Percentiles rank a stretch among this genome's conserved stretches.
Evolutionary conservation across 495 filamentous ascomycete species (phyloP).

Genomic region (Penicillium ochrochloron): DNA sequence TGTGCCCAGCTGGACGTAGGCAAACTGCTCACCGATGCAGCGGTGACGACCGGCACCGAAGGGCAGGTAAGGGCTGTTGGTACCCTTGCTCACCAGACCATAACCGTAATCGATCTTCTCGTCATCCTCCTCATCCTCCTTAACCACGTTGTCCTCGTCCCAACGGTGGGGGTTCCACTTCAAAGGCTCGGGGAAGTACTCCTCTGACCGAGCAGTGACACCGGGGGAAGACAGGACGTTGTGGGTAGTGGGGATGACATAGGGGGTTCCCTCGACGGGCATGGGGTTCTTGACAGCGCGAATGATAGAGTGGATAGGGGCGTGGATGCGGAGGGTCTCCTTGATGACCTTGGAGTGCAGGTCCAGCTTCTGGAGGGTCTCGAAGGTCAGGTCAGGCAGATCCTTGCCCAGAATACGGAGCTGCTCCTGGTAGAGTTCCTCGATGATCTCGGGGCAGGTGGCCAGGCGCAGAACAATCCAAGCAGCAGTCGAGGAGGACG

Average conservation of each 20-base stretch:
- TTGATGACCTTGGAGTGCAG: slow-evolving; percentile 63
- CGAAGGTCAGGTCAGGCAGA: slow-evolving; percentile 57
- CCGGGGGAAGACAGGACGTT: slow-evolving; percentile 55
- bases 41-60: slow-evolving; percentile 61
- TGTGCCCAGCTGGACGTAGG: slow-evolving; percentile 56
- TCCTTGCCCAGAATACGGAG: slow-evolving; percentile 53
- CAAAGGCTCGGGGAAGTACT: slow-evolving; percentile 52
- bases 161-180: slow-evolving; percentile 60
- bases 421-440: slow-evolving; percentile 64
- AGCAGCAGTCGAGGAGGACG: slow-evolving; percentile 60
- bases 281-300: slow-evolving; percentile 65
- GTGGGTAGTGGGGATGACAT: slow-evolving; percentile 53
- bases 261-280: slow-evolving; percentile 49
- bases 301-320: slow-evolving; percentile 68
- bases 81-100: slow-evolving; percentile 54
- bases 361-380: slow-evolving; percentile 56
- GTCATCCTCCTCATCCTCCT: slow-evolving; percentile 44
- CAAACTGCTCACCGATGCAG: slow-evolving; percentile 62
- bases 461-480: slow-evolving; percentile 67
- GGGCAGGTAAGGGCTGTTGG: slow-evolving; percentile 59
- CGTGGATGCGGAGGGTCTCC: slow-evolving; percentile 65
- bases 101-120: slow-evolving; percentile 56
- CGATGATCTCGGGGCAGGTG: slow-evolving; percentile 56
- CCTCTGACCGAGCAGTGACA: slow-evolving; percentile 47
- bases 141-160: slow-evolving; percentile 39